Evolutionary conservation across 139 green algal genomes (phyloP).

Genomic region (Parachlorella kessleri): DNA sequence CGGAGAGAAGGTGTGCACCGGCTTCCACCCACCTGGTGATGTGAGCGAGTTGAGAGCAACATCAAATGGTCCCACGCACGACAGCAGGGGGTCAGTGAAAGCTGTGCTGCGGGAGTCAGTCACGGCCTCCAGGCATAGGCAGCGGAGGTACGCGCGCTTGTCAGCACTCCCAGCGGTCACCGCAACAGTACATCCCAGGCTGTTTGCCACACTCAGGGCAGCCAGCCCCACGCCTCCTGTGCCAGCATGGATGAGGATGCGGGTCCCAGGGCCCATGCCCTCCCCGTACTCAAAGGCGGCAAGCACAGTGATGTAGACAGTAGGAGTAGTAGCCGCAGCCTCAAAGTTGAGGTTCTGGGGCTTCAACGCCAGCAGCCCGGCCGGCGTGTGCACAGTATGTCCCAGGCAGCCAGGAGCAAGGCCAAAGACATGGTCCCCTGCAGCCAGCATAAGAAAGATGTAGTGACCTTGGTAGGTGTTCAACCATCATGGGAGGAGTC

Average conservation of each 20-base stretch:
- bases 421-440: conserved; percentile 77
- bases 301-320: conserved; percentile 74
- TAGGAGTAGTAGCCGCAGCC: conserved; percentile 73
- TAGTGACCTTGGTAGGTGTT: too few relatives aligned
- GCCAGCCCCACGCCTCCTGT: conserved; percentile 81
- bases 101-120: conserved; percentile 54
- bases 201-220: conserved; percentile 36
- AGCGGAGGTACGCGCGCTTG: conserved; percentile 61
- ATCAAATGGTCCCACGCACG: not conserved
- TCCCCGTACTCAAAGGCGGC: conserved; percentile 23
- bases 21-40: conserved; percentile 52
- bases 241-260: conserved; percentile 71
- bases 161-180: conserved; percentile 50
- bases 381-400: conserved; percentile 51
- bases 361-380: conserved; percentile 58
- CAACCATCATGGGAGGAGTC: too few relatives aligned
- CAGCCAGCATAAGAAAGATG: not conserved
- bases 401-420: conserved; percentile 73
- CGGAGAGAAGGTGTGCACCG: too few relatives aligned
- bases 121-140: conserved; percentile 37
- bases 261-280: not conserved
- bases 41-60: conserved; percentile 84
- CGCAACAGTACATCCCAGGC: conserved; percentile 24
- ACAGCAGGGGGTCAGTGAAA: conserved; percentile 37
- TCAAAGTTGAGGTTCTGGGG: conserved; percentile 65